These are phyloP conservation scores for Rosa rugosa DNA, from an alignment of 306 rosid species.

Conservation along the genomic window DNA sequence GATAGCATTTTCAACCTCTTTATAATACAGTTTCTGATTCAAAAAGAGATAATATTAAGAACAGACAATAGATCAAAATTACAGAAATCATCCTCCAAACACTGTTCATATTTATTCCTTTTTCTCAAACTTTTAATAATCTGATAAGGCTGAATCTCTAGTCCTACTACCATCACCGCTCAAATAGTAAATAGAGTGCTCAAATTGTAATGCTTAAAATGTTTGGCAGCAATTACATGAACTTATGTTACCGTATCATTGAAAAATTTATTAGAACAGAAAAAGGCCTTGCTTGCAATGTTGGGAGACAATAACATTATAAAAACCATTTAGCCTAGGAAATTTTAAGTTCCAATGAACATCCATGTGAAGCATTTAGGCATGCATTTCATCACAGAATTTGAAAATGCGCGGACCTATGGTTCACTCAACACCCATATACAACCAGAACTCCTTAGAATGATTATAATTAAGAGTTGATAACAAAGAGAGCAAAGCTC, in stretches of 20 bases:
- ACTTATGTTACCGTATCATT: not conserved
- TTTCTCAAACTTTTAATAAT: not conserved
- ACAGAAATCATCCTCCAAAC: not conserved
- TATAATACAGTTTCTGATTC: slow-evolving; percentile 6
- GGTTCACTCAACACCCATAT: not conserved
- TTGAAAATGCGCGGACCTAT: not conserved
- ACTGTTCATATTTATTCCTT: not conserved
- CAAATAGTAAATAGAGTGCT: not conserved
- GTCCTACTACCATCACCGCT: not conserved
- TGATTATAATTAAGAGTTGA: no score
- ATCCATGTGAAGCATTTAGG: not conserved
- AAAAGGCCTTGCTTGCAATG: not conserved
- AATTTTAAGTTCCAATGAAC: no score
- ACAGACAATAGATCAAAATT: not conserved
- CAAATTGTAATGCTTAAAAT: not conserved
- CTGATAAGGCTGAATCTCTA: not conserved
- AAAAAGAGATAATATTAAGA: not conserved
- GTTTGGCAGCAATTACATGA: not conserved
- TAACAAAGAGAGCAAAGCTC: not conserved
- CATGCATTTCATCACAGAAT: not conserved
- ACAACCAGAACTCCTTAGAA: no score
- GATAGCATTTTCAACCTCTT: slow-evolving; percentile 19
- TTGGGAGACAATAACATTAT: not conserved
- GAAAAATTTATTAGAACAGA: not conserved
- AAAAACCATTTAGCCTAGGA: no score